These are phyloP conservation scores for Chlamydomonas schloesseri DNA, from an alignment of 139 green algal species.

Conservation along the genomic window DNA sequence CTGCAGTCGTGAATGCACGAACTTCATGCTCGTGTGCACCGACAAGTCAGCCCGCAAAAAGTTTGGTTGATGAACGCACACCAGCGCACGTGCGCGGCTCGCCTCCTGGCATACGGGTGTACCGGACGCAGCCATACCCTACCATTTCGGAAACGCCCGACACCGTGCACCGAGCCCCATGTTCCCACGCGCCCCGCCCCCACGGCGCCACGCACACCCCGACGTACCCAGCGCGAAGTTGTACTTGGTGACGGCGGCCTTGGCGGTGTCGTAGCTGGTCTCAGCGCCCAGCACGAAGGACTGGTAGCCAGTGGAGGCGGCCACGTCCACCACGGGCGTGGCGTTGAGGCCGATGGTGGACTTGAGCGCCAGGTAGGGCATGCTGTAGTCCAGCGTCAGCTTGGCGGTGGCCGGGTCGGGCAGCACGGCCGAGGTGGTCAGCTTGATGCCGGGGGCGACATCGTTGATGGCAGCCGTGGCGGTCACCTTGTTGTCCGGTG, in stretches of 20 bases:
- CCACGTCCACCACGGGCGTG: constrained; percentile 58
- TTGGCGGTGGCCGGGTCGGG: constrained; percentile 57
- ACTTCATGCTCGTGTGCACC: no score
- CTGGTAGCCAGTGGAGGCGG: constrained; percentile 55
- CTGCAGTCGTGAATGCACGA: no score
- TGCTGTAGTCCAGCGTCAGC: constrained; percentile 59
- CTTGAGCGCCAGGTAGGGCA: constrained; percentile 51
- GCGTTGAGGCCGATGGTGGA: constrained; percentile 57
- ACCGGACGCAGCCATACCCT: no score
- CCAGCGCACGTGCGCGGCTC: no score
- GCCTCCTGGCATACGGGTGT: no score
- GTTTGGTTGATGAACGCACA: no score
- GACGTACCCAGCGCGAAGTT: constrained; percentile 55
- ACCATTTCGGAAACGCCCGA: no score
- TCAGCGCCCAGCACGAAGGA: constrained; percentile 50
- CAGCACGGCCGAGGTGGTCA: constrained; percentile 28
- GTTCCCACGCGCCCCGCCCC: no score
- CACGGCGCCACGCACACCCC: no score
- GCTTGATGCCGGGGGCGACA: constrained; percentile 50
- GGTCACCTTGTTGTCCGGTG: constrained; percentile 15
- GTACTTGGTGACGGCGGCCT: constrained; percentile 63
- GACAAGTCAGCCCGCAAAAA: no score
- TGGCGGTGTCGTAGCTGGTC: constrained; percentile 53
- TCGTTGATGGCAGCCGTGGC: constrained; percentile 5
- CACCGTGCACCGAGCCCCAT: no score